Base-by-base conservation (phyloP, 139 green algal genomes). In the Picochlorum sp. region DNA sequence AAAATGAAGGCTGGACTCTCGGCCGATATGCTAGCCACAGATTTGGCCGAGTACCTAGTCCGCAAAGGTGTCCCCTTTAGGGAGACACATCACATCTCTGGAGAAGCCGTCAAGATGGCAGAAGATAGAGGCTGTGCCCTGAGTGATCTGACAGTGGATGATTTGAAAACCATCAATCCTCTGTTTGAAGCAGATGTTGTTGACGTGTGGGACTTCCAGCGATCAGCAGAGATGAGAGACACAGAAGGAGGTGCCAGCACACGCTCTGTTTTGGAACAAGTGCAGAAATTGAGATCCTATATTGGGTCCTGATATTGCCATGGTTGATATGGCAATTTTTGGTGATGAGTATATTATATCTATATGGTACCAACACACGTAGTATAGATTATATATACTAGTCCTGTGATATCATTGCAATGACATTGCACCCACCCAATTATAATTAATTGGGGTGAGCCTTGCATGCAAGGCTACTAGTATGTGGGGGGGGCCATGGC, bases 21-120 rank as follows among this genome's bases (percentile, higher is more conserved):
- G 4, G 76, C 79, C 4, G 90, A 96, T 75, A 97, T 99, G 90
- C 83, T 98, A 31, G 94, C 94, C 51, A 99, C 94, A 11, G 94
- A 97, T 64, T 77, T 99, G 52, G 94, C 94, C 7, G 94, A 99
- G 83, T 99, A 99, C 83, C 87, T 99, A 4, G 94, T 99, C 31
- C 85, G 95, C 72, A 97, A 97, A 80, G 88, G 85, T n/a, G 74
- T 94, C 56, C 88, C 88, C 7, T 96, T 95, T 73, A 73, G 92
- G 16, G 92, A 98, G 70, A 98, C 92, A 14, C 92, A 98, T 68
- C 90, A 98, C 82, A 89, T 96, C 69, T 83, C 74, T 54, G 92
- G 90, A 7, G 85, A 87, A 0, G 89, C 88, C 8, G 92, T 98
- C 21, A 92, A 93, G 76, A 77, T 98, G 76, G 86, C 90, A 1